These are phyloP conservation scores for Lolium multiflorum DNA, from an alignment of 176 grass and related monocot species.

Conservation along the genomic window DNA sequence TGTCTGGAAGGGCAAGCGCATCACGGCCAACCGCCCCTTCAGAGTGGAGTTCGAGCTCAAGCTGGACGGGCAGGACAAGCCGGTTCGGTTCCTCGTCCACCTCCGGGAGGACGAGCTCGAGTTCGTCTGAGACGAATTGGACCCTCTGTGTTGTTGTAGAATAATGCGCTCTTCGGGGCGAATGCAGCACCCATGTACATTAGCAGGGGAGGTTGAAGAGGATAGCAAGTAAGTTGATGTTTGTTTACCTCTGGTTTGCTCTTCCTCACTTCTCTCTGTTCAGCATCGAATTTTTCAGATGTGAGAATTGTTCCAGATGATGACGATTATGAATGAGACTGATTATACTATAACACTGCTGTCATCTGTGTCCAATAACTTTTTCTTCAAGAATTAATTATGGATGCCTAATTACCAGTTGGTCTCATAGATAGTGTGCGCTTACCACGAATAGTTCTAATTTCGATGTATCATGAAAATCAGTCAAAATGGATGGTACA, in stretches of 20 bases:
- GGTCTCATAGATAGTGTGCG: background rate
- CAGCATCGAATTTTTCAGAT: constrained; percentile 50
- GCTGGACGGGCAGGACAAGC: constrained; percentile 66
- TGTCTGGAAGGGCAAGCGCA: constrained; percentile 84
- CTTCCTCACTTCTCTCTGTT: constrained; percentile 36
- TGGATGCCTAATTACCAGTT: background rate
- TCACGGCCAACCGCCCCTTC: constrained; percentile 83
- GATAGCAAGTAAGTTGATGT: constrained; percentile 52
- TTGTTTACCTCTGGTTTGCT: constrained; percentile 32
- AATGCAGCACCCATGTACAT: constrained; percentile 42
- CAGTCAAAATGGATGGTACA: background rate
- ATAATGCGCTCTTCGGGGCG: constrained; percentile 29
- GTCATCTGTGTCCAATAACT: background rate
- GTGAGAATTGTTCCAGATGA: constrained; percentile 27
- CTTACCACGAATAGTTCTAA: background rate
- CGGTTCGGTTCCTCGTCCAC: constrained; percentile 78
- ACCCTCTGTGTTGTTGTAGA: constrained; percentile 18
- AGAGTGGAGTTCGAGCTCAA: constrained; percentile 75
- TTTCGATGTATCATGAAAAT: background rate
- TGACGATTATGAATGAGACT: constrained; percentile 22
- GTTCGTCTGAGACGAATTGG: constrained; percentile 57
- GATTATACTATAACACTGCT: constrained; percentile 35
- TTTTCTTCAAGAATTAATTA: background rate
- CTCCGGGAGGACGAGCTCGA: constrained; percentile 93
- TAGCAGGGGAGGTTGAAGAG: constrained; percentile 26